Evolutionary conservation across 148 eudicot genomes (phyloP).

Genomic region (Nyssa sinensis): DNA sequence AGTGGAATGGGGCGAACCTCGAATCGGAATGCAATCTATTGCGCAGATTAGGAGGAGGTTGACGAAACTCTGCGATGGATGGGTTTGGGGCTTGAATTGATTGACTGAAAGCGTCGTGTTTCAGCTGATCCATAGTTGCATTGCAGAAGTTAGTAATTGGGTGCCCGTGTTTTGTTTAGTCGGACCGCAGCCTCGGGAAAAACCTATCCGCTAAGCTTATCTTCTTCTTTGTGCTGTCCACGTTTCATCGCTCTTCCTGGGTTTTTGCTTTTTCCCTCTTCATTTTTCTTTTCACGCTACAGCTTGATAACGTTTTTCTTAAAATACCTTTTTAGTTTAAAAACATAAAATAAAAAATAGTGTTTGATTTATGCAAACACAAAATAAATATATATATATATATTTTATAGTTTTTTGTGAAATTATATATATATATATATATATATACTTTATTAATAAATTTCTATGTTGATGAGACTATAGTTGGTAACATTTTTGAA

Average conservation of each 20-base stretch:
- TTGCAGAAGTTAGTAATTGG: background rate
- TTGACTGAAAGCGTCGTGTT: slow-evolving; percentile 5
- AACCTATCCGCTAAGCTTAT: background rate
- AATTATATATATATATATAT: too few relatives aligned
- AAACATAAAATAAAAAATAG: too few relatives aligned
- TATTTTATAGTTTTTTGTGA: too few relatives aligned
- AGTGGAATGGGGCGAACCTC: background rate
- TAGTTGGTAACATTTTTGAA: too few relatives aligned
- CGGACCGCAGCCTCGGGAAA: background rate
- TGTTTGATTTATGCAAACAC: too few relatives aligned
- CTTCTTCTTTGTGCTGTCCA: background rate
- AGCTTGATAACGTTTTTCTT: too few relatives aligned
- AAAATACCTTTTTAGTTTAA: too few relatives aligned
- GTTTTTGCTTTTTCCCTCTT: too few relatives aligned
- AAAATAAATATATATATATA: too few relatives aligned
- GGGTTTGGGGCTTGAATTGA: slow-evolving; percentile 3
- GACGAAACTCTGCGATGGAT: background rate
- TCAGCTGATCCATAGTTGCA: slow-evolving; percentile 14
- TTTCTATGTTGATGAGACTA: too few relatives aligned
- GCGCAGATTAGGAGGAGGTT: background rate
- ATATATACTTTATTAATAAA: too few relatives aligned
- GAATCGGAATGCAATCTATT: background rate
- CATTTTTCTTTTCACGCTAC: too few relatives aligned
- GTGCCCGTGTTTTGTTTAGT: background rate
- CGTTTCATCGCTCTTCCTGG: background rate